Evolutionary conservation across 768 basidiomycete species (phyloP).

Genomic region (Serendipita indica): DNA sequence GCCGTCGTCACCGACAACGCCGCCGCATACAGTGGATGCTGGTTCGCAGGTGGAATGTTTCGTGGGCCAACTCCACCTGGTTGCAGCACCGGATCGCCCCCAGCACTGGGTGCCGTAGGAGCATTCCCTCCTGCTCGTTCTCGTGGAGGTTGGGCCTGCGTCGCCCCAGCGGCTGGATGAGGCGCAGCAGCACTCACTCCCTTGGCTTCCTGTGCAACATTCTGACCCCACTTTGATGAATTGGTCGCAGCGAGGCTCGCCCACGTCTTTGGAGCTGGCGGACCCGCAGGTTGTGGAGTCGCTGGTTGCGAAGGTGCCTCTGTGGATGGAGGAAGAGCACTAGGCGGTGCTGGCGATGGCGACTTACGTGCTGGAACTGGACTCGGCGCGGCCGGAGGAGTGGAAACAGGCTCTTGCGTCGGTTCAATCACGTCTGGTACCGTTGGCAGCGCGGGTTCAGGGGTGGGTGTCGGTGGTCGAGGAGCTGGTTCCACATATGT

Average conservation of each 20-base stretch:
- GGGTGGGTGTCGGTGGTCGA: conserved; percentile 20
- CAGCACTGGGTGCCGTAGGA: conserved; percentile 21
- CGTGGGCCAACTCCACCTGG: conserved; percentile 26
- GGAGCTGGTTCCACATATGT: conserved; percentile 23
- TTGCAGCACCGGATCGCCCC: conserved; percentile 13
- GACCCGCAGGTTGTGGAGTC: conserved; percentile 26
- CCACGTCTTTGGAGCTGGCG: conserved; percentile 66
- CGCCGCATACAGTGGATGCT: conserved; percentile 37
- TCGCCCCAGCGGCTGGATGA: conserved; percentile 16
- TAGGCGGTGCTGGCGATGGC: conserved; percentile 18
- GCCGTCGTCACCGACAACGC: conserved; percentile 50
- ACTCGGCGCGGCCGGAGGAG: conserved; percentile 16
- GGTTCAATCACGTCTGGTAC: conserved; percentile 30
- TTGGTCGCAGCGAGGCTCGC: conserved; percentile 80
- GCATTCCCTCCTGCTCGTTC: conserved; percentile 16
- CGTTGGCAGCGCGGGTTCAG: conserved; percentile 30
- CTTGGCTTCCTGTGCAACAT: conserved; percentile 62
- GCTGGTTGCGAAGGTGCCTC: conserved; percentile 25
- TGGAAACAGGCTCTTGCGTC: conserved; percentile 20
- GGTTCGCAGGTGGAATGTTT: conserved; percentile 24
- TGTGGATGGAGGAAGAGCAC: conserved; percentile 17
- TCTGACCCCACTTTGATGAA: conserved; percentile 69
- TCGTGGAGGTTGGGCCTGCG: conserved; percentile 10
- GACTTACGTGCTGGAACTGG: conserved; percentile 17
- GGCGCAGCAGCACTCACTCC: conserved; percentile 51